Percentiles rank a stretch among this genome's conserved stretches.
Conservation (phyloP, 768 basidiomycete genomes). For the Xanthoconium purpureum region DNA sequence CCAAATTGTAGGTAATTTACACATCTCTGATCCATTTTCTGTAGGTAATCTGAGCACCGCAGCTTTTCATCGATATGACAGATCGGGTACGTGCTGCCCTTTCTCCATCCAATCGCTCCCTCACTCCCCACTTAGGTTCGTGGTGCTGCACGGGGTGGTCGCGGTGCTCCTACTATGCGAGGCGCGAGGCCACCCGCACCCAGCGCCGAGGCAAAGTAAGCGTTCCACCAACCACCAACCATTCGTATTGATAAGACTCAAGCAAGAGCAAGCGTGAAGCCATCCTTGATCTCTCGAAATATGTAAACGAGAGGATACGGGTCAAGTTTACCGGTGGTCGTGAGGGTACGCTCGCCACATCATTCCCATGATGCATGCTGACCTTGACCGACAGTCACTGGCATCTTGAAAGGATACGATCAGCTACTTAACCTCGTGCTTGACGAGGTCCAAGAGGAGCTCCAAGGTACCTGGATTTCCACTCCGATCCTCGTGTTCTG, state of each 20-base stretch:
- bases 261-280: slow-evolving; percentile 71
- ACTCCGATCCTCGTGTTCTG: slow-evolving; percentile 13
- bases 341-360: slow-evolving; percentile 58
- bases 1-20: slow-evolving; percentile 16
- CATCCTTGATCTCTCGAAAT: slow-evolving; percentile 93
- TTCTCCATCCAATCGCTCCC: neutral
- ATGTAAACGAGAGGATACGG: slow-evolving; percentile 85
- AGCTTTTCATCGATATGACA: slow-evolving; percentile 24
- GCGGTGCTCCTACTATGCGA: slow-evolving; percentile 37
- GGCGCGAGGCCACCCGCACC: slow-evolving; percentile 17
- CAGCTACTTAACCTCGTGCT: slow-evolving; percentile 95
- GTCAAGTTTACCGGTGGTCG: slow-evolving; percentile 99
- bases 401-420: slow-evolving; percentile 93
- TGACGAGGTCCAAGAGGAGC: slow-evolving; percentile 88
- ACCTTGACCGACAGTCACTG: slow-evolving; percentile 59
- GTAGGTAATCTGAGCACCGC: slow-evolving; percentile 16
- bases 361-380: neutral
- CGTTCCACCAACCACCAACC: neutral
- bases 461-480: slow-evolving; percentile 50
- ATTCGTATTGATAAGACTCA: slow-evolving; percentile 31
- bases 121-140: slow-evolving; percentile 50
- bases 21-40: neutral
- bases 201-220: slow-evolving; percentile 29
- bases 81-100: slow-evolving; percentile 28
- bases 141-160: slow-evolving; percentile 48